phyloP scores from a whole-genome alignment of 2,329 filamentous ascomycete species.

The Domatiomyces catenatus region DNA sequence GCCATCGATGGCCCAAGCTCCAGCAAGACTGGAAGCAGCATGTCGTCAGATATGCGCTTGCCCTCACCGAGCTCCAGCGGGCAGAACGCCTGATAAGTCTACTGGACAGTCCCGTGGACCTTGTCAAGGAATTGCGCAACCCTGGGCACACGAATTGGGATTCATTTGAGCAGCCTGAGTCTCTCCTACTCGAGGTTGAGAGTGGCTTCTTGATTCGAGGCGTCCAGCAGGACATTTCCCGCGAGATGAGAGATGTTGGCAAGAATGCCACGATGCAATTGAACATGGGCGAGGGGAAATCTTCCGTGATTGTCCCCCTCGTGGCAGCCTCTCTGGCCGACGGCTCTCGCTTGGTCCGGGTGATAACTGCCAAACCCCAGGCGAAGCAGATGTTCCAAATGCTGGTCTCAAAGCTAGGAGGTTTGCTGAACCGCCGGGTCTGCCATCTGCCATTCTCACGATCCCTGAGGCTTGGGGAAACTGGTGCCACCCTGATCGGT shows the following conservation, averaged over 20 bases:
- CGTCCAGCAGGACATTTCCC: constrained; percentile 43
- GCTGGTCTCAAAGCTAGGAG: constrained; percentile 33
- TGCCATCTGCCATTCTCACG: constrained; percentile 33
- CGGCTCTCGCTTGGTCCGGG: constrained; percentile 34
- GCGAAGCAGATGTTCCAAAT: constrained; percentile 45
- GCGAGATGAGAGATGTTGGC: constrained; percentile 35
- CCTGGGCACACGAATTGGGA: constrained; percentile 41
- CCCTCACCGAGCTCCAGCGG: constrained; percentile 20
- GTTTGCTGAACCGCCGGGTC: constrained; percentile 29
- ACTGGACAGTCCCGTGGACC: constrained; percentile 6
- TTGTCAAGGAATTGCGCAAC: constrained; percentile 28
- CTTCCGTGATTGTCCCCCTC: constrained; percentile 53
- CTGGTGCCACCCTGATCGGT: constrained; percentile 24
- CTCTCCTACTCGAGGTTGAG: constrained; percentile 49
- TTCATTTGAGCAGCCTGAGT: constrained; percentile 40
- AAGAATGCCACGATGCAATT: constrained; percentile 46
- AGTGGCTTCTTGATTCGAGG: constrained; percentile 44
- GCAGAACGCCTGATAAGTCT: constrained; percentile 16
- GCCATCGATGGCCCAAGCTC: constrained; percentile 1
- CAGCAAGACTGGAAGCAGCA: constrained; percentile 12
- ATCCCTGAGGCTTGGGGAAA: constrained; percentile 22
- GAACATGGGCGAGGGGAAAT: constrained; percentile 59
- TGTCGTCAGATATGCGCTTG: constrained; percentile 17
- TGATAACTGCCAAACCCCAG: constrained; percentile 47
- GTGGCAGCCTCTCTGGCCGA: constrained; percentile 41